phyloP scores from a whole-genome alignment of 306 rosid genomes.

The Citrullus amarus region DNA sequence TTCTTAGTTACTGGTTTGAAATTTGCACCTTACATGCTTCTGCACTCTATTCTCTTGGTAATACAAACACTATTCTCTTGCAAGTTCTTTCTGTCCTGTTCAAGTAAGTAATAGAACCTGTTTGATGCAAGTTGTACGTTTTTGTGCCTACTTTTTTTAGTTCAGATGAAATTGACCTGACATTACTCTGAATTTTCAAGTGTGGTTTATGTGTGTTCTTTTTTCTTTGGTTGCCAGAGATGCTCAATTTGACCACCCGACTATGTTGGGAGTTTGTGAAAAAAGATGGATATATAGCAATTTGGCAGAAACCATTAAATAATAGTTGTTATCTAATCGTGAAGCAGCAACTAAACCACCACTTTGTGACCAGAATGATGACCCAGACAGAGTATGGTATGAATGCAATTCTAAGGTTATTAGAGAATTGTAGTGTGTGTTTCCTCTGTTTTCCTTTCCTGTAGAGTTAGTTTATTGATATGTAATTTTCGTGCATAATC shows the following conservation, averaged over 20 bases:
- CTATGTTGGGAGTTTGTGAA: constrained; percentile 78
- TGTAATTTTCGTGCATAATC: neutral
- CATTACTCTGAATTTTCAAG: neutral
- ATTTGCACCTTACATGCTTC: neutral
- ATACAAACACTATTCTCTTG: neutral
- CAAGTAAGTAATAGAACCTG: neutral
- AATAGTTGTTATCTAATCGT: constrained; percentile 69
- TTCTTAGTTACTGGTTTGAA: neutral
- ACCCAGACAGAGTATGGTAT: constrained; percentile 82
- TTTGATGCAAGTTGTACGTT: neutral
- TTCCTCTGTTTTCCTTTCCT: neutral
- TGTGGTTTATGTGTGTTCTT: constrained; percentile 5
- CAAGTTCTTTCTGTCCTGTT: neutral
- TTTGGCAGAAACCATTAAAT: constrained; percentile 74
- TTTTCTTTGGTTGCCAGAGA: constrained; percentile 32
- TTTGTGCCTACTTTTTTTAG: neutral
- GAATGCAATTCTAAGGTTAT: neutral
- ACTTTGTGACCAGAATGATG: constrained; percentile 59
- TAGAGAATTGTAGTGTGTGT: neutral
- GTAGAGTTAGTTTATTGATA: neutral
- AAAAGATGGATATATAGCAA: constrained; percentile 74
- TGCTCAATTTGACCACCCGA: constrained; percentile 53
- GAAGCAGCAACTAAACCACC: constrained; percentile 43
- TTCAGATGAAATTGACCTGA: neutral
- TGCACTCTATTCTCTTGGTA: neutral